Evolutionary conservation across 352 stramenopile species (phyloP).

Genomic region (Pythium brassicae): DNA sequence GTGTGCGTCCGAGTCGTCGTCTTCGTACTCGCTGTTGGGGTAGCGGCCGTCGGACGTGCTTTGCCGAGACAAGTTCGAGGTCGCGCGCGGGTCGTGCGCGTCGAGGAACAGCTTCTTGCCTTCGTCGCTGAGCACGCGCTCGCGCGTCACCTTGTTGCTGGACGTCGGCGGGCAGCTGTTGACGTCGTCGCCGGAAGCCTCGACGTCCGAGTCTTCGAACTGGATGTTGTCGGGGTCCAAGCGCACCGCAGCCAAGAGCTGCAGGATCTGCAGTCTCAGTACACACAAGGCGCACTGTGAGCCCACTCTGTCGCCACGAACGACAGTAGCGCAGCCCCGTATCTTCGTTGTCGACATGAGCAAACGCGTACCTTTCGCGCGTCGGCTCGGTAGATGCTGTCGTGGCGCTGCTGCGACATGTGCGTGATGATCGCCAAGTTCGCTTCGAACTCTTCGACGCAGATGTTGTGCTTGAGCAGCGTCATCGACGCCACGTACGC

Average conservation of each 20-base stretch:
- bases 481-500: constrained; percentile 63
- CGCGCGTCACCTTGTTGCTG: constrained; percentile 57
- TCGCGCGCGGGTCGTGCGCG: constrained; percentile 32
- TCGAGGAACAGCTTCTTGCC: constrained; percentile 78
- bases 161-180: constrained; percentile 59
- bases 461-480: constrained; percentile 76
- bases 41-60: constrained; percentile 35
- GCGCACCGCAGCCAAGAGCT: constrained; percentile 75
- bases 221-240: constrained; percentile 77
- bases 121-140: constrained; percentile 81
- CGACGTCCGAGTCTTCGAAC: constrained; percentile 55
- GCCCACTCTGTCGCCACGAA: neutral
- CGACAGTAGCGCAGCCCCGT: no score
- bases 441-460: constrained; percentile 70
- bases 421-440: constrained; percentile 80
- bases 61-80: constrained; percentile 15
- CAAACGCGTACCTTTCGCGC: constrained; percentile 68
- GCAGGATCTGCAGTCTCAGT: constrained; percentile 41
- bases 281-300: neutral
- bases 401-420: constrained; percentile 78
- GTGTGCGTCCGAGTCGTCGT: constrained; percentile 49
- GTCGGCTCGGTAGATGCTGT: constrained; percentile 78
- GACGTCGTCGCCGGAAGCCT: constrained; percentile 39
- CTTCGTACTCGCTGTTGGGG: constrained; percentile 42
- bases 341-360: no score